Conservation (phyloP, 305 asterid genomes). For the Ilex paraguariensis region DNA sequence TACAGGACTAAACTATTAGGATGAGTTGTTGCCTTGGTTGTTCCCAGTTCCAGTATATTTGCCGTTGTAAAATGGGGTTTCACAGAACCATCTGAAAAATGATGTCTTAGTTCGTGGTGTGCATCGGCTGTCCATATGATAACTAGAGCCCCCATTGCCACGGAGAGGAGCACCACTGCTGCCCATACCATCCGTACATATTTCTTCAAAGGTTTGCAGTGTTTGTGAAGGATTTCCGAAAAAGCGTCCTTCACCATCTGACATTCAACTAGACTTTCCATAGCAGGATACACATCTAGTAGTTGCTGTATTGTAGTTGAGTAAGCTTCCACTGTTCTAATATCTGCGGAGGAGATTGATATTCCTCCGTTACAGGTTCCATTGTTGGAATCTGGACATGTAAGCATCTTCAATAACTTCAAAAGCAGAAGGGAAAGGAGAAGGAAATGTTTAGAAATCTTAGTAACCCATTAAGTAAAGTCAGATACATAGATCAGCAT, state of each 20-base stretch:
- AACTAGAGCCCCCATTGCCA: constrained; percentile 54
- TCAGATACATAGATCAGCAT: no score
- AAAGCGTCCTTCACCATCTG: constrained; percentile 58
- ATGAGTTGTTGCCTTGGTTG: constrained; percentile 9
- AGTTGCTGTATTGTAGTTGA: constrained; percentile 56
- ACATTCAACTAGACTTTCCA: constrained; percentile 73
- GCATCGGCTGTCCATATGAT: constrained; percentile 39
- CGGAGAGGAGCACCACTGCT: constrained; percentile 46
- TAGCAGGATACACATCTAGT: constrained; percentile 61
- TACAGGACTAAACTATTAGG: constrained; percentile 13
- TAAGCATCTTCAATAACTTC: constrained; percentile 40
- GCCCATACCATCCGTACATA: constrained; percentile 48
- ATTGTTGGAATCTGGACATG: constrained; percentile 52
- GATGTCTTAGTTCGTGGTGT: constrained; percentile 27
- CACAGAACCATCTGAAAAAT: constrained; percentile 38
- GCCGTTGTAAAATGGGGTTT: constrained; percentile 34
- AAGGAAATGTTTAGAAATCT: neutral
- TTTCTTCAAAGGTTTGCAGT: constrained; percentile 66
- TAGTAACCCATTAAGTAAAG: no score
- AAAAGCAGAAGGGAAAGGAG: constrained; percentile 1
- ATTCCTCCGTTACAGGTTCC: constrained; percentile 68
- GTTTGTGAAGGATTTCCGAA: constrained; percentile 43
- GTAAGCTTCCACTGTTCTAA: constrained; percentile 43
- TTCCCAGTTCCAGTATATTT: constrained; percentile 37
- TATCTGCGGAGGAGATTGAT: constrained; percentile 30